Base-by-base conservation (phyloP, 2,329 filamentous ascomycete species). In the Calonectria leucothoes region DNA sequence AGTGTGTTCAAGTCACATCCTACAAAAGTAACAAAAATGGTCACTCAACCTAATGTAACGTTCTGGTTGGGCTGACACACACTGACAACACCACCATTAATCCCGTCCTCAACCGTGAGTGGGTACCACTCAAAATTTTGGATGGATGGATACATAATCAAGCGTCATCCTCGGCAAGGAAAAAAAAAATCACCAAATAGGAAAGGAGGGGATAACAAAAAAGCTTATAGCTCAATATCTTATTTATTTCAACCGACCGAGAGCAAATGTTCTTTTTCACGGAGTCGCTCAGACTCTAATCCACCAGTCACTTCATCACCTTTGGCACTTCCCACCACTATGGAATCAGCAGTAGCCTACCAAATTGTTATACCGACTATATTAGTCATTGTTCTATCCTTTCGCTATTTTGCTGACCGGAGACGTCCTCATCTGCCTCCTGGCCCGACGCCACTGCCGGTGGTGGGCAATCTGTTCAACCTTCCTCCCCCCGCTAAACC, bases 391-490 rank as follows among this genome's bases (percentile, higher is more conserved):
- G 7, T 55, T 2, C 6, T 55, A 10, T 31, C 2, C 27, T 59
- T 11, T 25, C 33, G 14, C 6, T 59, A 39, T 59, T 39, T 27
- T 14, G 33, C 33, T 11, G 6, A 7, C 6, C 15, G 25, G n/a
- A 27, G 12, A 6, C 6, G 55, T 3, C 3, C 3, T 27, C 14
- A 57, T 33, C 74, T 80, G 0, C 89, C 88, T 1, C 89, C 89
- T 1, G 89, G 89, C 0, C 89, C 89, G 0, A 88, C 83, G 45
- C 84, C 84, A 0, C 77, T 87, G 8, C 87, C 88, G 0, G 17
- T 91, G 0, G 35, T 91, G 5, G 89, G 89, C 5, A 91, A 90
- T 75, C 74, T 90, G 20, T 73, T 76, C 1, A 88, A 90, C 73
- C 79, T 91, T 14, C 89, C 89, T 0, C 79, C 83, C 0, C 65